Percentiles rank a stretch among this genome's conserved stretches.
phyloP scores from a whole-genome alignment of 2,329 filamentous ascomycete genomes.

The Fusarium sp. region DNA sequence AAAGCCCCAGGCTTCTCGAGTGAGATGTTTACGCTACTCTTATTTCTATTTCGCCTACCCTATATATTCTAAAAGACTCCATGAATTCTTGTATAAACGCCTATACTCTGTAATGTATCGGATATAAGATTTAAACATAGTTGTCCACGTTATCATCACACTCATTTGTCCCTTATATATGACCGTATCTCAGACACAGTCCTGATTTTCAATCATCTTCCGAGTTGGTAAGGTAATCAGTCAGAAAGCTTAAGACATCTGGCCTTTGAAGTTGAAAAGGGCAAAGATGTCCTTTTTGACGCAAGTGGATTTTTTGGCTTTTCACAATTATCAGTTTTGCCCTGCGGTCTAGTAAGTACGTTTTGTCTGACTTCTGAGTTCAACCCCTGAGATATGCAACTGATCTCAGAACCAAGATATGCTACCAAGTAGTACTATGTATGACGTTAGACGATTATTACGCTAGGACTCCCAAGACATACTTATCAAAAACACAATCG shows the following conservation, averaged over 20 bases:
- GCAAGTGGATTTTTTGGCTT: slow-evolving; percentile 7
- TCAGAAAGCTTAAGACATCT: neutral
- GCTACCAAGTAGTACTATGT: neutral
- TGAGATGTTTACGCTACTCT: neutral
- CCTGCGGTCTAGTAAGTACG: neutral
- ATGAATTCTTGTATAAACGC: neutral
- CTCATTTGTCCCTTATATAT: neutral
- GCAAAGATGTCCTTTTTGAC: neutral
- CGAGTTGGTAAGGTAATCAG: no score
- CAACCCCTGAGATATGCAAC: slow-evolving; percentile 4
- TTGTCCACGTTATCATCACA: neutral
- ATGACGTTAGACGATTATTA: slow-evolving; percentile 22
- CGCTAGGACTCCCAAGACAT: neutral
- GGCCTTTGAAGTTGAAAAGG: neutral
- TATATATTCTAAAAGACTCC: neutral
- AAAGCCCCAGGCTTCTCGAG: neutral
- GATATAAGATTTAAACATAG: neutral
- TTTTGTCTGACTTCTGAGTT: neutral
- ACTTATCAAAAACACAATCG: neutral
- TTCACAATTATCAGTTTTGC: neutral
- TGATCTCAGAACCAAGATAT: slow-evolving; percentile 4
- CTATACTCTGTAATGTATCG: neutral
- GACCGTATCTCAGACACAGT: neutral
- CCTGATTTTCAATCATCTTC: neutral
- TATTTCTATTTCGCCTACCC: neutral